These are phyloP conservation scores for Mortierella sp. DNA, from an alignment of 371 early-diverging fungal species.

Conservation along the genomic window DNA sequence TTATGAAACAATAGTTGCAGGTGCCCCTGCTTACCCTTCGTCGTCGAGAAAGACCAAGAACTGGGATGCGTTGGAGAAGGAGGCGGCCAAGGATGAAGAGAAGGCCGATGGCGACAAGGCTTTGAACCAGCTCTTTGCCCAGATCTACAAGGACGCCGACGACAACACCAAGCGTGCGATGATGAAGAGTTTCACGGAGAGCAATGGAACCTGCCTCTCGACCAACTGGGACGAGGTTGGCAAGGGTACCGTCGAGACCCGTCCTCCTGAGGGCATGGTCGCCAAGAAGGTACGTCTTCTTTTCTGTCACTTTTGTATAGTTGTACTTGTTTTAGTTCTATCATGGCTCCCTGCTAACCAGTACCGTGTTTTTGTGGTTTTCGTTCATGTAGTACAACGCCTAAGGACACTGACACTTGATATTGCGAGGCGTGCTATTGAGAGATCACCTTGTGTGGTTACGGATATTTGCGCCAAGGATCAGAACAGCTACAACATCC, in stretches of 20 bases:
- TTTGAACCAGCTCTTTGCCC: constrained; percentile 93
- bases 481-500: not conserved
- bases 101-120: constrained; percentile 92
- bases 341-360: not conserved
- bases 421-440: not conserved
- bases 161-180: constrained; percentile 96
- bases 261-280: constrained; percentile 94
- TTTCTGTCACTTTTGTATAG: not conserved
- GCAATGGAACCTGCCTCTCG: constrained; percentile 94
- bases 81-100: constrained; percentile 78
- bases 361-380: too few species aligned
- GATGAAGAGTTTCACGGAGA: constrained; percentile 98
- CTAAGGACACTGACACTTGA: constrained; percentile 2
- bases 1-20: not conserved
- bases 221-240: constrained; percentile 98
- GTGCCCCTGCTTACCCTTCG: constrained; percentile 59
- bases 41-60: constrained; percentile 68
- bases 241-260: constrained; percentile 82
- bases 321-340: not conserved
- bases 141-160: constrained; percentile 93
- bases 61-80: constrained; percentile 87
- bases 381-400: constrained; percentile 22
- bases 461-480: not conserved
- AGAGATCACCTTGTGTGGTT: not conserved
- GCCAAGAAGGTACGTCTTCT: constrained; percentile 74